These are phyloP conservation scores for Phytopythium cucurbitacearum DNA, from an alignment of 352 stramenopile species.

Conservation along the genomic window DNA sequence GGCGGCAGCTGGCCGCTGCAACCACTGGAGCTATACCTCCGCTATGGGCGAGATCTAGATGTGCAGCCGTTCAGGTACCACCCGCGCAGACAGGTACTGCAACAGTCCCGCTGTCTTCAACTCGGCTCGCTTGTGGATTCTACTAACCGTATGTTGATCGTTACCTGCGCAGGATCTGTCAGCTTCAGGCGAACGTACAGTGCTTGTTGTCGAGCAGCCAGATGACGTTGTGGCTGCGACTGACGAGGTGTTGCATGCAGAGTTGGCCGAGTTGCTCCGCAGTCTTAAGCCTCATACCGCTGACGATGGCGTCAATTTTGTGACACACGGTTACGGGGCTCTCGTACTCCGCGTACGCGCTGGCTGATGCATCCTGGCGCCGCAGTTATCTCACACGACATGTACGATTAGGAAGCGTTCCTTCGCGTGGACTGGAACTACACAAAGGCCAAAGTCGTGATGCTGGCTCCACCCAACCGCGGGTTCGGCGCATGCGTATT, in stretches of 20 bases:
- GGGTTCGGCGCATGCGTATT: constrained; percentile 22
- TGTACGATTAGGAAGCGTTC: constrained; percentile 53
- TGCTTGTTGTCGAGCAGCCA: not conserved
- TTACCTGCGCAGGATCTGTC: constrained; percentile 20
- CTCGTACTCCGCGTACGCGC: constrained; percentile 52
- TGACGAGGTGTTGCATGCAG: constrained; percentile 11
- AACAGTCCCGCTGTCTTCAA: not conserved
- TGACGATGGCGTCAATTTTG: constrained; percentile 58
- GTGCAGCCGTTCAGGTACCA: constrained; percentile 49
- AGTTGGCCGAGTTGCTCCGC: constrained; percentile 41
- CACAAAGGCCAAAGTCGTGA: constrained; percentile 68
- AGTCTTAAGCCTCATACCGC: constrained; percentile 57
- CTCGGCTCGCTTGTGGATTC: too few species aligned
- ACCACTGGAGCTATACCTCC: constrained; percentile 47
- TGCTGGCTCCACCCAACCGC: constrained; percentile 67
- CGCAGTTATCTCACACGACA: not conserved
- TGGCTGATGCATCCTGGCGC: not conserved
- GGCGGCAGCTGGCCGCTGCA: constrained; percentile 32
- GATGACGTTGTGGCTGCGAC: constrained; percentile 1
- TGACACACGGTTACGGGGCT: constrained; percentile 69
- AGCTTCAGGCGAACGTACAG: constrained; percentile 33
- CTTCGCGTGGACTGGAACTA: constrained; percentile 67
- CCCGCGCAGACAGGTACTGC: constrained; percentile 34
- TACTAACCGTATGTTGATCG: not conserved
- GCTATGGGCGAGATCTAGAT: constrained; percentile 23